Base-by-base conservation (phyloP, 2,329 filamentous ascomycete species). In the Penicillium digitatum region DNA sequence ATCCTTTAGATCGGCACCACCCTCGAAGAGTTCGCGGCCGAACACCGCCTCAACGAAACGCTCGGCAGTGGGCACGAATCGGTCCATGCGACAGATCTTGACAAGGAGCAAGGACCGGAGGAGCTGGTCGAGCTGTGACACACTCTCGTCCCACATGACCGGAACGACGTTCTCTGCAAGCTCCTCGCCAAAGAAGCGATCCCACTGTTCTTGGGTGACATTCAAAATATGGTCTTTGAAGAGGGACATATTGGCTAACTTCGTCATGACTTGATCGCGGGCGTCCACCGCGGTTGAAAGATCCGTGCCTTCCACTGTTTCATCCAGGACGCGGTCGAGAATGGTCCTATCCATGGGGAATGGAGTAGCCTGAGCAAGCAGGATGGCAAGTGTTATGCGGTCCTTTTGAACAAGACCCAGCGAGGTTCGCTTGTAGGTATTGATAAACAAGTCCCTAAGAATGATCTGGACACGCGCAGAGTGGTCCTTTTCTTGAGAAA, bases 21-120 rank as follows among this genome's bases (percentile, higher is more conserved):
- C 83, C 62, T 96, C 90, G 54, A 96, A 86, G 45, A 97, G 81
- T 46, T 87, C 86, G 45, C 85, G 77, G 7, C 93, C 93, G 71
- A 99, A 96, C 5, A 97, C 90, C 8, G 86, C 81, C 10, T 83
- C 82, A 31, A 95, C 89, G 66, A 99, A 96, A n/a, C 86, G 86
- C 75, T 99, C 92, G 0, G 92, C 92, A 16, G 88, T 85, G 14
- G 95, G 94, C 14, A 99, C 89, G 66, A 99, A 95, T 39, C 95
- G 87, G 72, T 99, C 94, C 64, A 97, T 87, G 56, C 95, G 88
- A 82, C 95, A 95, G 18, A 97, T 80, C 74, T 97, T 99, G 75
- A 99, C 83, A 16, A 99, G 81, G 7, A 99, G 79, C 51, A 99
- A 82, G n/a, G 90, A 89, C 46, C 88, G 80, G 26, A 99, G 83